phyloP scores from a whole-genome alignment of 805 yeast species.

The Wickerhamomyces silvicola region DNA sequence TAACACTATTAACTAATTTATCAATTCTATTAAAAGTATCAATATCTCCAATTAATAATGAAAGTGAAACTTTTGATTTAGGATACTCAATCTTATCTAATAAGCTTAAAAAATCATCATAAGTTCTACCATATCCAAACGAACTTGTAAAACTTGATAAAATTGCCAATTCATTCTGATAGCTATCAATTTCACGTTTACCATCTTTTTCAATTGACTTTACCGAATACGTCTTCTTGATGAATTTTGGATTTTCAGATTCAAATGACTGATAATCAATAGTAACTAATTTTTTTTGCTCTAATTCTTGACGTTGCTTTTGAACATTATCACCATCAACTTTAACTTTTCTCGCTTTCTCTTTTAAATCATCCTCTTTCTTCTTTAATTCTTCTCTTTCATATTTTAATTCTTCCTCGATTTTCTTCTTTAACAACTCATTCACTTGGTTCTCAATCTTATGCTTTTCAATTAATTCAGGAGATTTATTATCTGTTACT shows the following conservation, averaged over 20 bases:
- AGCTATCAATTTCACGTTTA: slow-evolving; percentile 4
- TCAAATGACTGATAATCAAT: slow-evolving; percentile 1
- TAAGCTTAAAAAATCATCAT: slow-evolving; percentile 10
- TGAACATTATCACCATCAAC: not conserved
- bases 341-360: slow-evolving; percentile 1
- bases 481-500: slow-evolving; percentile 9
- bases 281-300: slow-evolving; percentile 1
- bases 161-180: slow-evolving; percentile 10
- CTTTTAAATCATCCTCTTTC: slow-evolving; percentile 1
- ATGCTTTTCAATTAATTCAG: slow-evolving; percentile 11
- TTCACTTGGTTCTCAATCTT: slow-evolving; percentile 13
- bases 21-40: slow-evolving; percentile 7
- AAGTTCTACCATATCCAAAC: slow-evolving; percentile 10
- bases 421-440: slow-evolving; percentile 13
- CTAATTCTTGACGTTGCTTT: not conserved
- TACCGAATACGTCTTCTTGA: slow-evolving; percentile 7
- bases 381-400: slow-evolving; percentile 4
- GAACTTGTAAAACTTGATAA: slow-evolving; percentile 8
- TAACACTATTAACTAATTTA: slow-evolving; percentile 1
- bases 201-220: slow-evolving; percentile 4
- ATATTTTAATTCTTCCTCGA: slow-evolving; percentile 6
- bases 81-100: slow-evolving; percentile 5
- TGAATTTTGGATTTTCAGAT: slow-evolving; percentile 2
- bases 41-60: slow-evolving; percentile 10
- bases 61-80: slow-evolving; percentile 11